These are phyloP conservation scores for Aquilaria yunnanensis DNA, from an alignment of 345 rosid species.

Conservation along the genomic window DNA sequence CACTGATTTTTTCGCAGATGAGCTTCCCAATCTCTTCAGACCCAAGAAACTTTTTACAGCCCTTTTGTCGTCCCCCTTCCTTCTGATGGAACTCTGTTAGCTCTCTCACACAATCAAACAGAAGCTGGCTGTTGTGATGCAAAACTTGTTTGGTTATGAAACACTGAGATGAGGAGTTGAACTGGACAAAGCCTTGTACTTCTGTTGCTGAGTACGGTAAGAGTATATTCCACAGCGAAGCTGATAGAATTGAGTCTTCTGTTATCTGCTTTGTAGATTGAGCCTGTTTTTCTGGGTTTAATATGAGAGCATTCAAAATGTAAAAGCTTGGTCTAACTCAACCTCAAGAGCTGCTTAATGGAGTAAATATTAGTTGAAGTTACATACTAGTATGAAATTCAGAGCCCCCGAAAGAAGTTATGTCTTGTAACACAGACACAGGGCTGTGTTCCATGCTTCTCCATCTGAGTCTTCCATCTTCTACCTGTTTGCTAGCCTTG, in stretches of 20 bases:
- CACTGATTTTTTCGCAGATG: constrained; percentile 22
- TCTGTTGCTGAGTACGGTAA: constrained; percentile 11
- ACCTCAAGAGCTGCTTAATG: too few species aligned
- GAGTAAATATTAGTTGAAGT: not conserved
- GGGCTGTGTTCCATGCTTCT: constrained; percentile 24
- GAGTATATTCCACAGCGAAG: constrained; percentile 32
- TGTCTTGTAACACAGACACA: constrained; percentile 19
- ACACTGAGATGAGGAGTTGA: constrained; percentile 5
- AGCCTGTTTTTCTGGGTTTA: too few species aligned
- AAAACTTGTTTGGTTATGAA: constrained; percentile 25
- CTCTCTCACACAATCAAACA: constrained; percentile 45
- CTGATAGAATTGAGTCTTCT: constrained; percentile 29
- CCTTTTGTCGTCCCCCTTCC: constrained; percentile 10
- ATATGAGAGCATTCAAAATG: too few species aligned
- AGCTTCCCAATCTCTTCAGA: constrained; percentile 27
- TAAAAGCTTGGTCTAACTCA: too few species aligned
- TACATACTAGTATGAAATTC: constrained; percentile 13
- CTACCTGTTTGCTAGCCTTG: constrained; percentile 25
- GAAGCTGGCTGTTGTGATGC: constrained; percentile 40
- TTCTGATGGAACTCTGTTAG: constrained; percentile 22
- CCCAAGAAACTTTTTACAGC: constrained; percentile 7
- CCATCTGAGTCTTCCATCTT: constrained; percentile 18
- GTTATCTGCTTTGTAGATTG: constrained; percentile 15
- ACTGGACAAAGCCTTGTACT: constrained; percentile 15
- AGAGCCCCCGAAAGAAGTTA: constrained; percentile 12